Base-by-base conservation (phyloP, 1,139 yeast genomes). In the Yamadazyma kanchanaburiensis region DNA sequence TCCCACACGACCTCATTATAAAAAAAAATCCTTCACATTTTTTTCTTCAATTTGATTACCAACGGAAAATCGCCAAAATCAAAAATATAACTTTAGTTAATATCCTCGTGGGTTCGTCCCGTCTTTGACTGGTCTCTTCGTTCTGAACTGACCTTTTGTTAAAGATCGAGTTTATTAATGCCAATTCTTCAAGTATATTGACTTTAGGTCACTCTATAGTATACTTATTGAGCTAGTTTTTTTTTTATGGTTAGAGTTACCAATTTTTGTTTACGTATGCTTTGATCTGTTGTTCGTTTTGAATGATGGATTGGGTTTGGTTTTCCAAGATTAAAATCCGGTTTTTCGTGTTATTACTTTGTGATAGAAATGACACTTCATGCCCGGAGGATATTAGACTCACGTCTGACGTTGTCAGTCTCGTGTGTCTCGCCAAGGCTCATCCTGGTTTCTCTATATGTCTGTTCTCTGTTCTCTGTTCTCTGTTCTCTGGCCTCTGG, bases 321-420 rank as follows among this genome's bases (percentile, higher is more conserved):
- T 49, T 51, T 56, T 65, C 72, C 74, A 58, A 67, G 53, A 68
- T 34, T 36, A 54, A 62, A 43, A 25, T 27, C 74, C 69, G 74
- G 73, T 58, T 67, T 65, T 55, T 67, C 74, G 74, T 67, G 66
- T 59, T 48, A 50, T 51, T 49, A 46, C 65, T 63, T 39, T 33
- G 47, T 59, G 41, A 57, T 67, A 66, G 69, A 48, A 50, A 53
- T 46, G 50, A 59, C 64, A 65, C 74, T 68, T 68, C 74, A 68
- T 68, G 74, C 74, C 73, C 74, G 71, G 74, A 65, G 54, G 43
- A 67, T 57, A 67, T 57, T 36, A 7, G 14, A 10, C 21, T 23
- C 23, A 8, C 19, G 14, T 8, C 15, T 15, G 3, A 8, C 12
- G 26, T 7, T 18, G 20, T 18, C 9, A 7, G 20, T 8, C 20